phyloP scores from a whole-genome alignment of 129 eudicot species.

The Gnaphalium uliginosum region DNA sequence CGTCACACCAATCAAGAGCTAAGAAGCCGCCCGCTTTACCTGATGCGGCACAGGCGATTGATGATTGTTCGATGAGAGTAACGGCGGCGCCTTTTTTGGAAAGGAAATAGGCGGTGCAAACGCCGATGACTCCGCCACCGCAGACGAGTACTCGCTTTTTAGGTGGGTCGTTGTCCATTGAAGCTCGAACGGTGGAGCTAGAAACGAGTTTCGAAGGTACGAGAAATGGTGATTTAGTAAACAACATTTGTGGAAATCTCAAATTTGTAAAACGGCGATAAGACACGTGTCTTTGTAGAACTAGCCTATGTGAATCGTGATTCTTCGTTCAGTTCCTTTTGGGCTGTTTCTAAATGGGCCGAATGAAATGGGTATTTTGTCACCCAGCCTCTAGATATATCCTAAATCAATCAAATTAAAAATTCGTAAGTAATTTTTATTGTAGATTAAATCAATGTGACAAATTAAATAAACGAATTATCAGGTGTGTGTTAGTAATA shows the following conservation, averaged over 20 bases:
- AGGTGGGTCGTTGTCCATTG: constrained; percentile 48
- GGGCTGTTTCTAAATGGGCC: not conserved
- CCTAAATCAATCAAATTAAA: no score
- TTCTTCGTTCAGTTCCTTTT: not conserved
- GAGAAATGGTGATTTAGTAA: not conserved
- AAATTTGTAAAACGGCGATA: constrained; percentile 4
- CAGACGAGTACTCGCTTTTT: constrained; percentile 65
- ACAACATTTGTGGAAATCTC: not conserved
- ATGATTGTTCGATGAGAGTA: constrained; percentile 79
- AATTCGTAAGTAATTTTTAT: no score
- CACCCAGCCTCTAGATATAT: no score
- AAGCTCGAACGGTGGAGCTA: not conserved
- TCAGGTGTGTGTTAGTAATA: no score
- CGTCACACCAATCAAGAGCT: constrained; percentile 93
- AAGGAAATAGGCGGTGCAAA: constrained; percentile 87
- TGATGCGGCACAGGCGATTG: constrained; percentile 90
- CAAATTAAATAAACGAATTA: no score
- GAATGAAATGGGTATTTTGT: not conserved
- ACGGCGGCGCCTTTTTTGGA: constrained; percentile 83
- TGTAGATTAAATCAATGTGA: no score
- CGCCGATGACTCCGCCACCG: constrained; percentile 99
- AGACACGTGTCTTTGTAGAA: constrained; percentile 26
- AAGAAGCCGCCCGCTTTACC: constrained; percentile 96
- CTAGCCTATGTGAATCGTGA: no score
- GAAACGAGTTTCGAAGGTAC: constrained; percentile 16